These are phyloP conservation scores for Hymenoscyphus scutula DNA, from an alignment of 2,329 filamentous ascomycete species.

Conservation along the genomic window DNA sequence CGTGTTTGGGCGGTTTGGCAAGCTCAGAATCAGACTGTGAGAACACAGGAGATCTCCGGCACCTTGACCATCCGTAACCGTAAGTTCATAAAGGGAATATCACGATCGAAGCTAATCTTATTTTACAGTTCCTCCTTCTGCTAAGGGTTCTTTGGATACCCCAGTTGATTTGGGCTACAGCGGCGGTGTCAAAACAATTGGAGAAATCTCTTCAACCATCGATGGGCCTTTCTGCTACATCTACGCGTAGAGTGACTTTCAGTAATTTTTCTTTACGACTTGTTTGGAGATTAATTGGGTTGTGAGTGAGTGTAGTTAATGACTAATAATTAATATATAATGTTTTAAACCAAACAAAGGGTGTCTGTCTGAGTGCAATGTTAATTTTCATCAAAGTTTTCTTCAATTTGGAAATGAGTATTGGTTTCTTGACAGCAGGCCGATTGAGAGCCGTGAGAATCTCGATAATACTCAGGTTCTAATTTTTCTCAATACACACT, in stretches of 20 bases:
- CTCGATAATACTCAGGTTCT: no score
- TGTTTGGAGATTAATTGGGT: not conserved
- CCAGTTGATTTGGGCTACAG: not conserved
- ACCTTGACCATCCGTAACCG: not conserved
- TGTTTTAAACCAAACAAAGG: not conserved
- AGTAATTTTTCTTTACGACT: not conserved
- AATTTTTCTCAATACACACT: no score
- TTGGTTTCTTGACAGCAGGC: no score
- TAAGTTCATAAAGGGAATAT: no score
- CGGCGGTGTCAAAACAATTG: not conserved
- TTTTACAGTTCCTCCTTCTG: not conserved
- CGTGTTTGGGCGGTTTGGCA: slow-evolving; percentile 2
- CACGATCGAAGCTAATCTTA: no score
- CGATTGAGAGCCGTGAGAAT: no score
- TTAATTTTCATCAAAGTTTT: no score
- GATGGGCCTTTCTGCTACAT: slow-evolving; percentile 1
- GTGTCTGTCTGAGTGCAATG: not conserved
- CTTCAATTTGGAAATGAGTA: no score
- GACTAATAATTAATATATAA: not conserved
- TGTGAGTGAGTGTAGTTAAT: not conserved
- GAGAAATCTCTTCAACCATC: not conserved
- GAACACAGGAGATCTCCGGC: not conserved
- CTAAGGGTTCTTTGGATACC: not conserved
- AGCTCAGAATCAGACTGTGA: slow-evolving; percentile 1
- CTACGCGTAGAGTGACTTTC: not conserved